Base-by-base conservation (phyloP, 352 stramenopile species). In the Globisporangium uncinulatum region DNA sequence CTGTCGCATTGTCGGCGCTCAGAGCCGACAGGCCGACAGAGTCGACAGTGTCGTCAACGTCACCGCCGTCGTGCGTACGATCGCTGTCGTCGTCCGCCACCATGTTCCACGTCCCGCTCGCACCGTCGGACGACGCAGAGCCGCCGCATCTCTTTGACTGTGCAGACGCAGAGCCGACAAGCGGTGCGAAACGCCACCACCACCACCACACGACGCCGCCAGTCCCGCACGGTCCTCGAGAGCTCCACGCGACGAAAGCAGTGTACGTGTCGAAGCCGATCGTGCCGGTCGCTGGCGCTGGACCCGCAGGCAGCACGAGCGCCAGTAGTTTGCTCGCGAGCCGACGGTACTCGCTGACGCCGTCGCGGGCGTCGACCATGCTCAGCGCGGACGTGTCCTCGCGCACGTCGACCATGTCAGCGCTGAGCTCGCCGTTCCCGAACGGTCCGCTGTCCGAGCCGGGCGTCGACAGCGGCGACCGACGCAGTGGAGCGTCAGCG, bases 241-340 rank as follows among this genome's bases (percentile, higher is more conserved):
- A 87, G 61, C 68, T 91, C 21, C 80, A 91, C 43, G 54, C 78
- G 42, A 83, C 70, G 39, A 87, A 87, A 51, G 77, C 80, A 9
- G 76, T 87, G 57, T 89, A 87, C 50, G 58, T 86, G 34, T 91
- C 80, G 1, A 65, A 70, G 9, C 68, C 80, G n/a, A 62, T 86
- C 14, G 65, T 47, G 11, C 14, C n/a, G 3, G 32, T 11, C 10
- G 24, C 13, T 0, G 29, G 14, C 17, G 34, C 29, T 9, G 31
- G 39, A 21, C n/a, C 53, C 3, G 43, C 57, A 2, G 19, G 31
- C 14, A 29, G 20, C 7, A 59, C 32, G 13, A 45, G 8, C 9
- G 55, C 36, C 45, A 51, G 37, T 24, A 56, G 36, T 15, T 52
- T 67, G 14, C 73, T 67, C 5, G 47, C 58, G 20, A 70, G 57